phyloP scores from a whole-genome alignment of 495 filamentous ascomycete genomes.

The Penicillium arizonense region DNA sequence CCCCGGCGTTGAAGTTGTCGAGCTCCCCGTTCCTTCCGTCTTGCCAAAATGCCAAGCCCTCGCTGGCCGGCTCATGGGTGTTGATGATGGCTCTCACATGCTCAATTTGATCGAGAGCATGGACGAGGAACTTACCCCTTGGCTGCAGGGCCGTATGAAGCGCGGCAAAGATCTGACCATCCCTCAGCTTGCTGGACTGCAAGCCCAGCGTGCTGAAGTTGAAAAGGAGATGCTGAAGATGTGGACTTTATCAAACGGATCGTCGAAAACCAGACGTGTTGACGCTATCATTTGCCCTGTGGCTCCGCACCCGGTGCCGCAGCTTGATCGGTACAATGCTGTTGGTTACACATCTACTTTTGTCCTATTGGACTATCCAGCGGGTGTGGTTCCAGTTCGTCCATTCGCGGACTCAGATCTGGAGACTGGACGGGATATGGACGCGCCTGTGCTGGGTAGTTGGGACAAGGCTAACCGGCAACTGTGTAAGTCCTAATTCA shows the following conservation, averaged over 20 bases:
- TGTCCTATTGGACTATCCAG: slow-evolving; percentile 60
- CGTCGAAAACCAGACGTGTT: slow-evolving; percentile 30
- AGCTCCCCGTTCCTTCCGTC: slow-evolving; percentile 46
- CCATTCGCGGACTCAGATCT: slow-evolving; percentile 48
- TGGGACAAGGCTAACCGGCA: slow-evolving; percentile 63
- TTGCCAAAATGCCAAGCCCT: slow-evolving; percentile 53
- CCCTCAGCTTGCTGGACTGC: slow-evolving; percentile 45
- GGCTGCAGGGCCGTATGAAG: slow-evolving; percentile 50
- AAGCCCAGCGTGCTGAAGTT: slow-evolving; percentile 46
- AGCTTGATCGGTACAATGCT: slow-evolving; percentile 61
- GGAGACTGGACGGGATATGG: slow-evolving; percentile 43
- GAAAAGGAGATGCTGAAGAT: slow-evolving; percentile 55
- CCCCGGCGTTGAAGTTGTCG: slow-evolving; percentile 50
- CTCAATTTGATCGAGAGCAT: slow-evolving; percentile 53
- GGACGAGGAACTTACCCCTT: slow-evolving; percentile 57
- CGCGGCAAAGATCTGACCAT: slow-evolving; percentile 42
- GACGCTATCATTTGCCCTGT: slow-evolving; percentile 57
- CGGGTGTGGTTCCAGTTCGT: slow-evolving; percentile 57
- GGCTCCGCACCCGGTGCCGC: slow-evolving; percentile 61
- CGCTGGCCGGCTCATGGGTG: slow-evolving; percentile 55
- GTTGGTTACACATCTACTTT: slow-evolving; percentile 61
- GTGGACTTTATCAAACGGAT: slow-evolving; percentile 37
- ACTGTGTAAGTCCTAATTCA: slow-evolving; percentile 51
- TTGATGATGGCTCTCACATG: slow-evolving; percentile 53
- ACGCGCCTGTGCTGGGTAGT: slow-evolving; percentile 38